Percentiles rank a stretch among this genome's conserved stretches.
These are phyloP conservation scores for Penicillium sp. DNA, from an alignment of 2,329 filamentous ascomycete species.

Conservation along the genomic window DNA sequence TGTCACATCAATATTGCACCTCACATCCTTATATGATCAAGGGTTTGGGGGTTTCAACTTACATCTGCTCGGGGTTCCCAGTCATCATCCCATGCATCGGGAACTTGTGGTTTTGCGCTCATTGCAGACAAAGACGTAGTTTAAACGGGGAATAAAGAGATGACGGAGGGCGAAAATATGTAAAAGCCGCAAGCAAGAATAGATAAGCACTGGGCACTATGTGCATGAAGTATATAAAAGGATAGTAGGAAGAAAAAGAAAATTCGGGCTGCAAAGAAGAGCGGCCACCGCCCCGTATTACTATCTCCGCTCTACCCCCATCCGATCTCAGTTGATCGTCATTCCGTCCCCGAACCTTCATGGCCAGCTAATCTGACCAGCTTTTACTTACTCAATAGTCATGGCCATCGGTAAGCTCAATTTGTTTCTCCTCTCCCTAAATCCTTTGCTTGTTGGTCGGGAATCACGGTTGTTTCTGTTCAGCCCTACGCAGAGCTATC, in stretches of 20 bases:
- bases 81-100: slow-evolving; percentile 88
- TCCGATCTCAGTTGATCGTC: not conserved
- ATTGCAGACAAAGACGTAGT: slow-evolving; percentile 26
- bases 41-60: slow-evolving; percentile 17
- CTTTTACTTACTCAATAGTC: not conserved
- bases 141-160: not conserved
- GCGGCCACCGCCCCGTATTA: slow-evolving; percentile 12
- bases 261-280: slow-evolving; percentile 17
- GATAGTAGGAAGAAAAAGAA: slow-evolving; percentile 15
- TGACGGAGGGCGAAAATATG: not conserved
- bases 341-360: not conserved
- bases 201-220: slow-evolving; percentile 5
- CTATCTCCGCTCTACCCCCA: slow-evolving; percentile 15
- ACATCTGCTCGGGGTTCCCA: slow-evolving; percentile 82
- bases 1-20: not conserved
- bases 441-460: not conserved
- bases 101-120: slow-evolving; percentile 55
- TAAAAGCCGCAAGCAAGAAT: not conserved
- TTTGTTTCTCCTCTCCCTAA: not conserved
- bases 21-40: not conserved
- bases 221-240: slow-evolving; percentile 11
- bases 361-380: not conserved
- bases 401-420: slow-evolving; percentile 25
- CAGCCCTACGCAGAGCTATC: not conserved
- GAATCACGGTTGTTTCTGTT: not conserved